These are phyloP conservation scores for Rubroboletus satanas DNA, from an alignment of 768 basidiomycete species.

Conservation along the genomic window DNA sequence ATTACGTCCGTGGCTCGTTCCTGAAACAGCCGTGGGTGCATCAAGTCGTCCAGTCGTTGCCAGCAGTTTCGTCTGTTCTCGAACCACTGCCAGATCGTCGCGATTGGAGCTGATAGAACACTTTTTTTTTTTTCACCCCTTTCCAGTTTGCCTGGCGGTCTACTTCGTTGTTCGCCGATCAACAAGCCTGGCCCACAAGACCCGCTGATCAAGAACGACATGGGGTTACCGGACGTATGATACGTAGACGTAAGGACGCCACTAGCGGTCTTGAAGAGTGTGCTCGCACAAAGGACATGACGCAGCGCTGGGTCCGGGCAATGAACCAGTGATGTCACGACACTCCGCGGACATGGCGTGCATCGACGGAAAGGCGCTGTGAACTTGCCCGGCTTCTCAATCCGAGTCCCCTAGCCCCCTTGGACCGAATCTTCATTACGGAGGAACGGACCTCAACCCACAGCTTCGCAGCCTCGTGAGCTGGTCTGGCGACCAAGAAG, in stretches of 20 bases:
- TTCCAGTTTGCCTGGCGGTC: conserved; percentile 4
- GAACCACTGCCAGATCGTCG: conserved; percentile 19
- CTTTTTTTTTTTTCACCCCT: conserved; percentile 2
- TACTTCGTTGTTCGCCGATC: conserved; percentile 22
- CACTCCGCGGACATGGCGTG: conserved; percentile 27
- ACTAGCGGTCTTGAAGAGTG: conserved; percentile 1
- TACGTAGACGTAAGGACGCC: conserved; percentile 3
- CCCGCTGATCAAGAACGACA: conserved; percentile 6
- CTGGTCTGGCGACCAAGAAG: conserved; percentile 7
- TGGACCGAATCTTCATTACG: conserved; percentile 22
- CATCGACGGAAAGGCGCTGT: conserved; percentile 9
- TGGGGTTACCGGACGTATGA: neutral
- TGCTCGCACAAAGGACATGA: neutral
- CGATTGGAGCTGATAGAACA: conserved; percentile 26
- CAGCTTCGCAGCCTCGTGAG: conserved; percentile 14
- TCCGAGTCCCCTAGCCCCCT: conserved; percentile 7
- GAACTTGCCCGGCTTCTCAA: conserved; percentile 14
- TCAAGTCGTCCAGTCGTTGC: conserved; percentile 6
- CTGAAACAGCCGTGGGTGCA: conserved; percentile 28
- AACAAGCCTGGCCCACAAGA: conserved; percentile 3
- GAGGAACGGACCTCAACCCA: conserved; percentile 10
- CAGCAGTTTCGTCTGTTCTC: conserved; percentile 12
- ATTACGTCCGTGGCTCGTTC: conserved; percentile 17
- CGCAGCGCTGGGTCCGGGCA: neutral
- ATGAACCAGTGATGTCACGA: conserved; percentile 3